phyloP scores from a whole-genome alignment of 495 filamentous ascomycete species.

The Penicillium dipodomyicola region DNA sequence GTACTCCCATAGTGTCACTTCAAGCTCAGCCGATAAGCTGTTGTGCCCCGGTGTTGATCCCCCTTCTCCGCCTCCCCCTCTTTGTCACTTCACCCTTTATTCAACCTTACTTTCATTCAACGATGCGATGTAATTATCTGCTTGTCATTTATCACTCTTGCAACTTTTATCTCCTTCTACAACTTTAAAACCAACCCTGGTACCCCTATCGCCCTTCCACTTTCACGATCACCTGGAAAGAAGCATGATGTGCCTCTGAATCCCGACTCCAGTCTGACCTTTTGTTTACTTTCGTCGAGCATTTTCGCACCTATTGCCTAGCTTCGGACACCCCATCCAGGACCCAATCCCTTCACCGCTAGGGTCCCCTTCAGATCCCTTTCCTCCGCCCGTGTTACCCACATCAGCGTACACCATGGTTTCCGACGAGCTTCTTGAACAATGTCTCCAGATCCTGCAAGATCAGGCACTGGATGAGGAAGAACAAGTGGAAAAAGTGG shows the following conservation, averaged over 20 bases:
- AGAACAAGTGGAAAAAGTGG: constrained; percentile 89
- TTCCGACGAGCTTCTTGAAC: constrained; percentile 86
- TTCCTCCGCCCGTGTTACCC: constrained; percentile 14
- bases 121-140: constrained; percentile 40
- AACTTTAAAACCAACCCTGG: constrained; percentile 8
- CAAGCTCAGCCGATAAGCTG: constrained; percentile 8
- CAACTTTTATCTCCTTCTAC: constrained; percentile 11
- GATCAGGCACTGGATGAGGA: constrained; percentile 84
- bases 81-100: constrained; percentile 15
- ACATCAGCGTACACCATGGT: constrained; percentile 58
- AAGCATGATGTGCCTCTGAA: constrained; percentile 2
- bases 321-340: neutral
- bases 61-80: constrained; percentile 21
- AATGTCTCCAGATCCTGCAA: constrained; percentile 84
- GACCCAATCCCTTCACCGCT: neutral
- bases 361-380: constrained; percentile 4
- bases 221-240: neutral
- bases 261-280: neutral
- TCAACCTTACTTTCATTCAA: constrained; percentile 14
- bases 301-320: neutral
- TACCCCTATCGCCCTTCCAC: constrained; percentile 11
- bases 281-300: neutral
- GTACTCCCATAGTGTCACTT: neutral
- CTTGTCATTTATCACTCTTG: constrained; percentile 17
- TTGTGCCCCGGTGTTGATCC: constrained; percentile 22